Evolutionary conservation across 495 filamentous ascomycete genomes (phyloP).

Genomic region (Bombardia bombarda): DNA sequence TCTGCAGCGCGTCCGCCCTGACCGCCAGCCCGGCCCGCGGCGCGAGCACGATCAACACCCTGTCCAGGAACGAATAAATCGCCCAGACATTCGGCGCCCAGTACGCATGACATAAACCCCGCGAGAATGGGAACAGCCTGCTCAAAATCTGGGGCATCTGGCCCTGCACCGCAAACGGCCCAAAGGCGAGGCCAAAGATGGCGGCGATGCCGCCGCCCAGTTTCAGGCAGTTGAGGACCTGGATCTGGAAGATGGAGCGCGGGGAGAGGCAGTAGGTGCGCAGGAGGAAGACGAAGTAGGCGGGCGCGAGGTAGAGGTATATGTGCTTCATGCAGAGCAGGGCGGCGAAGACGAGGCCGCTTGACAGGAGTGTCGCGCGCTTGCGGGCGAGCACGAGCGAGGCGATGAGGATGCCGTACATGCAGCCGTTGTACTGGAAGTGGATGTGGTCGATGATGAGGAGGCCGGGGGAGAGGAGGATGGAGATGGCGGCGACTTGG

Average conservation of each 20-base stretch:
- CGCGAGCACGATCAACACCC: constrained; percentile 75
- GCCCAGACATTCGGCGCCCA: constrained; percentile 99
- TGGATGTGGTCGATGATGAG: constrained; percentile 98
- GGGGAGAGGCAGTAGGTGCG: constrained; percentile 81
- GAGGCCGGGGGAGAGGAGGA: constrained; percentile 85
- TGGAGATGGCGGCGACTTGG: constrained; percentile 79
- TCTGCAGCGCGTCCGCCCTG: constrained; percentile 66
- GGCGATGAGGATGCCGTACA: constrained; percentile 82
- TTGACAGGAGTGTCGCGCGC: constrained; percentile 64
- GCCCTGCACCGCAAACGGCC: constrained; percentile 75
- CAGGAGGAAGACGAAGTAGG: constrained; percentile 88
- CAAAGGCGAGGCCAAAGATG: constrained; percentile 80
- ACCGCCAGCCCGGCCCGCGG: constrained; percentile 68
- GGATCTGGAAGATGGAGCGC: constrained; percentile 66
- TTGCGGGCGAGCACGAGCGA: constrained; percentile 77
- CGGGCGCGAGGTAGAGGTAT: constrained; percentile 92
- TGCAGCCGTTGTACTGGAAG: constrained; percentile 97
- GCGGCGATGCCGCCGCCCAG: constrained; percentile 63
- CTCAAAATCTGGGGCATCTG: constrained; percentile 84
- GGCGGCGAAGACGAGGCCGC: constrained; percentile 73
- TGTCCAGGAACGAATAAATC: constrained; percentile 86
- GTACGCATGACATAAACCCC: constrained; percentile 92
- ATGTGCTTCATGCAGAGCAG: constrained; percentile 96
- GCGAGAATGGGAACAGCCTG: constrained; percentile 86
- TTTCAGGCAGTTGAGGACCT: constrained; percentile 70